A percentile compares a stretch with the other conserved stretches of the same genome.
Conservation (phyloP, 345 rosid genomes). For the Citrus maxima region DNA sequence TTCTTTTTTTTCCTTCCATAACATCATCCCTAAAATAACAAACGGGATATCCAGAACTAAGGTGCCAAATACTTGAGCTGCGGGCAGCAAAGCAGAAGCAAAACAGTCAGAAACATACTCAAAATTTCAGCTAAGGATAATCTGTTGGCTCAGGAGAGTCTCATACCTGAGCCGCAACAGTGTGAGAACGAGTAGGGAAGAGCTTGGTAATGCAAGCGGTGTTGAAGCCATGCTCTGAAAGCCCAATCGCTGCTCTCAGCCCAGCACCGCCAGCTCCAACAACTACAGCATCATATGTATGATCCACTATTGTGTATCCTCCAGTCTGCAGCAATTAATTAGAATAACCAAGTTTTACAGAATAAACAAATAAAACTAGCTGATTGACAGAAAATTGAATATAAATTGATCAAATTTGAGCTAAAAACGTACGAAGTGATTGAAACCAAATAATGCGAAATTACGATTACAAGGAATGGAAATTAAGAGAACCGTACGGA, state of each 20-base stretch:
- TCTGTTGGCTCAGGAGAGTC: too few species aligned
- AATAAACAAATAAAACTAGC: too few species aligned
- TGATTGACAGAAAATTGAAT: too few species aligned
- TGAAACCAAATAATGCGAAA: not conserved
- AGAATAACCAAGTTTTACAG: too few species aligned
- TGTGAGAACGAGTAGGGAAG: conserved; percentile 93
- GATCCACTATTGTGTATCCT: conserved; percentile 87
- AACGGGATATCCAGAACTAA: too few species aligned
- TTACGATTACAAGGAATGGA: not conserved
- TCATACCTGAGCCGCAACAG: conserved; percentile 96
- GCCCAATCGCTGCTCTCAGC: conserved; percentile 91
- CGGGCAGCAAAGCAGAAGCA: not conserved
- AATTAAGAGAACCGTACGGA: conserved; percentile 48
- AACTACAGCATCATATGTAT: conserved; percentile 90
- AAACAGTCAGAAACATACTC: not conserved
- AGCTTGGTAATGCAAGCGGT: conserved; percentile 99
- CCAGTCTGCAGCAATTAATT: conserved; percentile 33
- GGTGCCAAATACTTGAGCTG: too few species aligned
- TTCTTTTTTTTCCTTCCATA: too few species aligned
- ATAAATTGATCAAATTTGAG: not conserved
- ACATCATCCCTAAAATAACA: not conserved
- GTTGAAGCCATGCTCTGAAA: conserved; percentile 98
- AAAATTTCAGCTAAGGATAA: not conserved
- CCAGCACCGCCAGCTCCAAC: conserved; percentile 99
- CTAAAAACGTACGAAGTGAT: not conserved